These are phyloP conservation scores for Cordyceps pruinosa DNA, from an alignment of 2,329 filamentous ascomycete genomes.

Conservation along the genomic window DNA sequence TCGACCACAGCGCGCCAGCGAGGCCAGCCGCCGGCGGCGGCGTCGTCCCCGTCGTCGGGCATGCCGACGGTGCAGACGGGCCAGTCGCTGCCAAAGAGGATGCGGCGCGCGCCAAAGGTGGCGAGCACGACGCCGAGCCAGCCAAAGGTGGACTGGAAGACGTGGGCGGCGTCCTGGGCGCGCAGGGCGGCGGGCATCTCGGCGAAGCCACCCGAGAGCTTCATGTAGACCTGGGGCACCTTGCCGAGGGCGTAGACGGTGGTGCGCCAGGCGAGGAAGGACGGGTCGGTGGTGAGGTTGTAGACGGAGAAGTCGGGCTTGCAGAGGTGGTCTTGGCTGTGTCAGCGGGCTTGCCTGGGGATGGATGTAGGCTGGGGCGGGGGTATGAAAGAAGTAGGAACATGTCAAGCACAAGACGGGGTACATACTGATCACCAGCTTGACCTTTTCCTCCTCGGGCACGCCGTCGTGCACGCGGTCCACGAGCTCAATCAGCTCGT, in stretches of 20 bases:
- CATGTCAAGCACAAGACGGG: background rate
- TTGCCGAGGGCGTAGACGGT: conserved; percentile 61
- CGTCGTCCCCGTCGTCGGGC: conserved; percentile 31
- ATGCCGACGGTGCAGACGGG: conserved; percentile 68
- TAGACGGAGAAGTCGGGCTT: conserved; percentile 70
- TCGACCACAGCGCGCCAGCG: conserved; percentile 70
- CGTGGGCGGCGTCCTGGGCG: conserved; percentile 41
- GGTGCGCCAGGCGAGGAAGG: conserved; percentile 62
- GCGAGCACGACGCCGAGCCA: conserved; percentile 69
- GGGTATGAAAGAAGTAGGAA: background rate
- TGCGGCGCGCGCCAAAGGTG: conserved; percentile 61
- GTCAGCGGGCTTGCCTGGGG: background rate
- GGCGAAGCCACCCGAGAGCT: conserved; percentile 80
- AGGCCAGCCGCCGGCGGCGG: conserved; percentile 44
- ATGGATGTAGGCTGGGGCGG: background rate
- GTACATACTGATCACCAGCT: conserved; percentile 62
- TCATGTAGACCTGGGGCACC: conserved; percentile 69
- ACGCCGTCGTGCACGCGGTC: conserved; percentile 57
- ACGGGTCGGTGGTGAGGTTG: conserved; percentile 46
- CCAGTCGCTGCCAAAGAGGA: conserved; percentile 95
- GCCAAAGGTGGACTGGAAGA: conserved; percentile 57
- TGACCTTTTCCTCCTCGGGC: conserved; percentile 51
- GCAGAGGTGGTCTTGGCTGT: conserved; percentile 68
- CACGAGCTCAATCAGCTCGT: conserved; percentile 65
- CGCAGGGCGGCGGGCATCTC: conserved; percentile 60